phyloP scores from a whole-genome alignment of 2,329 filamentous ascomycete species.

The Lasiodiplodia theobromae region DNA sequence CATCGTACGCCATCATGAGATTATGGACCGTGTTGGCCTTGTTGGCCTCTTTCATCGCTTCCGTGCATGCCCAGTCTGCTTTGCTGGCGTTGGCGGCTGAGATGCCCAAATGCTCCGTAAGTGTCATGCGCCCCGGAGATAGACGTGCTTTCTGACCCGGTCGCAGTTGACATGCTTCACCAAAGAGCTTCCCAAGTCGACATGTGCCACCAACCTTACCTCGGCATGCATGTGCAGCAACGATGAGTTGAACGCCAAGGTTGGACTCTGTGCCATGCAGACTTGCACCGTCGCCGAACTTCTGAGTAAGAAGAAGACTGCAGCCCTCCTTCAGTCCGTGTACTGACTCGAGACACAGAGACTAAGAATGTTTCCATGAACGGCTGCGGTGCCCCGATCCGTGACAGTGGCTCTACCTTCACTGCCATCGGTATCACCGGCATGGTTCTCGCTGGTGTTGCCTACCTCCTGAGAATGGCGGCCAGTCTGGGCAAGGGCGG shows the following conservation, averaged over 20 bases:
- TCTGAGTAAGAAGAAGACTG: constrained; percentile 32
- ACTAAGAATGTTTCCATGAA: constrained; percentile 49
- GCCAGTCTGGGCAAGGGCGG: constrained; percentile 45
- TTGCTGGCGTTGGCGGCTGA: constrained; percentile 7
- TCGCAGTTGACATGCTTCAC: constrained; percentile 36
- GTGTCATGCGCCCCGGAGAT: constrained; percentile 1
- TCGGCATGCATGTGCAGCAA: constrained; percentile 50
- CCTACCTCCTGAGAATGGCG: constrained; percentile 43
- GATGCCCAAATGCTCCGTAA: constrained; percentile 25
- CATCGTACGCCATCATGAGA: constrained; percentile 19
- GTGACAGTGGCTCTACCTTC: constrained; percentile 43
- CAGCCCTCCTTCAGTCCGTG: background rate
- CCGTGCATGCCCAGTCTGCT: constrained; percentile 18
- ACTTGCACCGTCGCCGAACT: constrained; percentile 48
- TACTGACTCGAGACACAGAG: constrained; percentile 33
- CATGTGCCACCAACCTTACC: constrained; percentile 47
- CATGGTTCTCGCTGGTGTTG: constrained; percentile 41
- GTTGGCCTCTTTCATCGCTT: constrained; percentile 13
- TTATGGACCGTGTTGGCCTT: constrained; percentile 28
- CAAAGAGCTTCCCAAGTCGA: constrained; percentile 42
- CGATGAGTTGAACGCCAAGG: constrained; percentile 39
- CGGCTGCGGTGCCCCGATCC: constrained; percentile 46
- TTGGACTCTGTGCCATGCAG: constrained; percentile 45
- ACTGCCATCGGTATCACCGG: constrained; percentile 41
- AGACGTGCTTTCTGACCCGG: background rate